Conservation (phyloP, 352 stramenopile genomes). For the Hyaloperonospora brassicae region DNA sequence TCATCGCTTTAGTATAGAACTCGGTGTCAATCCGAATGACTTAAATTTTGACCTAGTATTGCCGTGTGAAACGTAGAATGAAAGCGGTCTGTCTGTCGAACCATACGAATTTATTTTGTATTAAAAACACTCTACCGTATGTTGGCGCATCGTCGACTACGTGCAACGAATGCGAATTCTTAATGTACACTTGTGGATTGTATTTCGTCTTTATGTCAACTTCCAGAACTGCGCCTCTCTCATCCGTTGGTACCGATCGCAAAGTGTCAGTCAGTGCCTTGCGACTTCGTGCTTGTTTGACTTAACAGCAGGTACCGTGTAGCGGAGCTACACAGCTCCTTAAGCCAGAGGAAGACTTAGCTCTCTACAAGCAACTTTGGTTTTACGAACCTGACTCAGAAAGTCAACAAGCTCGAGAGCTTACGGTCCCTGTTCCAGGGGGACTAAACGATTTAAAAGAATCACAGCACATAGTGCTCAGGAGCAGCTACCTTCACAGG, state of each 20-base stretch:
- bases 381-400: too few relatives aligned
- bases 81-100: background rate
- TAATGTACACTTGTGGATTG: background rate
- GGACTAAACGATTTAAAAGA: too few relatives aligned
- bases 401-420: too few relatives aligned
- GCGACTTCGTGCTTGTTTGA: too few relatives aligned
- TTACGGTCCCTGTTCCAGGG: too few relatives aligned
- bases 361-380: too few relatives aligned
- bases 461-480: too few relatives aligned
- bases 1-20: background rate
- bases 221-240: background rate
- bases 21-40: background rate
- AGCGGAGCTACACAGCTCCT: too few relatives aligned
- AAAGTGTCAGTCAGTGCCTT: background rate
- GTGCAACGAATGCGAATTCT: background rate
- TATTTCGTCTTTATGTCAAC: background rate
- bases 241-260: background rate
- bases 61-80: background rate
- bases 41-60: background rate
- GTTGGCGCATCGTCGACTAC: background rate
- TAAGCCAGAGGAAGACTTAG: too few relatives aligned
- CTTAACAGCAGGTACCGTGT: too few relatives aligned
- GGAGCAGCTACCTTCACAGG: too few relatives aligned
- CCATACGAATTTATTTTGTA: background rate
- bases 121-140: background rate